Conservation (phyloP, 495 filamentous ascomycete genomes). For the Xanthoparmelia taractica region DNA sequence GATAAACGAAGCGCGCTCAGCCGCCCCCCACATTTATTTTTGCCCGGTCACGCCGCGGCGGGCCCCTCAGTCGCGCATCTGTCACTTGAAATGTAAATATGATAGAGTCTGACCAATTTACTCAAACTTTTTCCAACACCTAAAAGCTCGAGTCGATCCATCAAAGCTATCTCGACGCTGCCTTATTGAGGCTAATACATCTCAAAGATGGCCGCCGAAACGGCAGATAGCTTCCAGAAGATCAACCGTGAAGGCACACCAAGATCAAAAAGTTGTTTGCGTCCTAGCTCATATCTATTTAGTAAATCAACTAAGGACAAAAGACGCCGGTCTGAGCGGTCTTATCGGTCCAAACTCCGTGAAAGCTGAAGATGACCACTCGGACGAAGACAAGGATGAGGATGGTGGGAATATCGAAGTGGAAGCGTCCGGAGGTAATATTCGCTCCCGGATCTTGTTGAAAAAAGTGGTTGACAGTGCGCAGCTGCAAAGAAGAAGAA, state of each 20-base stretch:
- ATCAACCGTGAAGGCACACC: conserved; percentile 4
- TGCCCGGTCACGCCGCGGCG: no score
- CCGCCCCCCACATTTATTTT: neutral
- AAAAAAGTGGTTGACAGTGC: conserved; percentile 3
- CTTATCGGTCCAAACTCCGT: neutral
- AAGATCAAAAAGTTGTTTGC: neutral
- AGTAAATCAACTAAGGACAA: conserved; percentile 26
- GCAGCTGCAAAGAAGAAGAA: conserved; percentile 46
- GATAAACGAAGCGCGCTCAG: neutral
- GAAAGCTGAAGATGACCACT: conserved; percentile 52
- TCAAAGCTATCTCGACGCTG: neutral
- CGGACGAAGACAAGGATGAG: conserved; percentile 55
- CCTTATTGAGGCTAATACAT: neutral
- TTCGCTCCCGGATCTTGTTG: neutral
- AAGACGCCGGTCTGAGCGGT: conserved; percentile 29
- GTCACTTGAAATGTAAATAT: no score
- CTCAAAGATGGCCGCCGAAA: conserved; percentile 18
- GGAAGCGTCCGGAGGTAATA: conserved; percentile 41
- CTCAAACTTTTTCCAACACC: neutral
- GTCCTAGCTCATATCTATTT: conserved; percentile 3
- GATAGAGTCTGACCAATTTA: neutral
- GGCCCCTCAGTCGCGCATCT: no score
- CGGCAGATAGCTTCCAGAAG: conserved; percentile 8
- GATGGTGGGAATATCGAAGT: conserved; percentile 36
- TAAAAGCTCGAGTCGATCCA: neutral